Percentiles rank a stretch among this genome's conserved stretches.
These are phyloP conservation scores for Petasospora rhodanensis DNA, from an alignment of 1,139 yeast genomes.

Conservation along the genomic window DNA sequence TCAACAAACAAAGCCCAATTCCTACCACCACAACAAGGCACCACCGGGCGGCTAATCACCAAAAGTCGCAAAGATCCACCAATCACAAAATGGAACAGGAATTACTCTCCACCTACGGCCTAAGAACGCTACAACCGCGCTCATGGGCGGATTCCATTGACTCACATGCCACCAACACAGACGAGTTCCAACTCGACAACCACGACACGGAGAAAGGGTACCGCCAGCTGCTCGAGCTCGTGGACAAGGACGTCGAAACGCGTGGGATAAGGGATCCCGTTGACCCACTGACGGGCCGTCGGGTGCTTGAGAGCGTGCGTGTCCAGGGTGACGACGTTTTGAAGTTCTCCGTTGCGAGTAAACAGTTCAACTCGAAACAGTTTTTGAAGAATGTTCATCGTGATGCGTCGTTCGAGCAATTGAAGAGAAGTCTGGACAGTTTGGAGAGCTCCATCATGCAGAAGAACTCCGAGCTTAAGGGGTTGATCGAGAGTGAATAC, in stretches of 20 bases:
- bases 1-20: too few relatives aligned
- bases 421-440: constrained; percentile 49
- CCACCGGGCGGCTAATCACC: too few relatives aligned
- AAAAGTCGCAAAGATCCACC: too few relatives aligned
- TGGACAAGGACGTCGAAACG: constrained; percentile 16
- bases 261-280: constrained; percentile 26
- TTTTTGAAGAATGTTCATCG: constrained; percentile 69
- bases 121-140: constrained; percentile 35
- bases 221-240: constrained; percentile 16
- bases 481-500: constrained; percentile 69
- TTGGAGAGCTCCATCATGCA: constrained; percentile 59
- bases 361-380: constrained; percentile 64
- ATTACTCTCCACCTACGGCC: constrained; percentile 36
- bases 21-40: too few relatives aligned
- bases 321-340: constrained; percentile 38
- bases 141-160: constrained; percentile 33
- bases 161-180: constrained; percentile 20
- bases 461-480: constrained; percentile 62
- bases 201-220: constrained; percentile 17
- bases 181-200: constrained; percentile 5
- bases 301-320: constrained; percentile 38
- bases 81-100: constrained; percentile 30
- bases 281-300: constrained; percentile 53
- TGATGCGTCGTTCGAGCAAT: constrained; percentile 61
- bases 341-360: constrained; percentile 65